phyloP scores from a whole-genome alignment of 768 basidiomycete genomes.

The Suillus paluster region DNA sequence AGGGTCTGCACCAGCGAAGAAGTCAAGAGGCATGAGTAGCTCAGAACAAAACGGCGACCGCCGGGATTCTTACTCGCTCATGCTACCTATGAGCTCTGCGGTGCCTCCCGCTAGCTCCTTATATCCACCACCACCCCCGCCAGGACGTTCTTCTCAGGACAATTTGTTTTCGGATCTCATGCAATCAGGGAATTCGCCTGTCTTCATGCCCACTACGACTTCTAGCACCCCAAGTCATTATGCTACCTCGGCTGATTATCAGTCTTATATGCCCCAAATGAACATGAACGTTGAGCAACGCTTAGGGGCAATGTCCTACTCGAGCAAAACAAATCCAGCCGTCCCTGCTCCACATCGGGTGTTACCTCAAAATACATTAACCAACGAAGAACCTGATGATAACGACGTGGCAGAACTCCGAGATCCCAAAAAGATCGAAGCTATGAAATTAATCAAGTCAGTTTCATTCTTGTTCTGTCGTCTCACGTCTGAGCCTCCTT shows the following conservation, averaged over 20 bases:
- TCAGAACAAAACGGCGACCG: constrained; percentile 49
- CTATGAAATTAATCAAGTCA: constrained; percentile 81
- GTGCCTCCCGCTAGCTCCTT: constrained; percentile 43
- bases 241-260: constrained; percentile 41
- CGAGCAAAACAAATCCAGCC: constrained; percentile 31
- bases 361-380: constrained; percentile 21
- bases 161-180: constrained; percentile 66
- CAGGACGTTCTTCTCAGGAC: constrained; percentile 49
- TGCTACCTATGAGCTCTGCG: constrained; percentile 56
- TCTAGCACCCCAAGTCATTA: constrained; percentile 47
- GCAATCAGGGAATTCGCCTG: constrained; percentile 59
- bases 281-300: constrained; percentile 61
- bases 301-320: constrained; percentile 55
- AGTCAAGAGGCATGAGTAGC: constrained; percentile 44
- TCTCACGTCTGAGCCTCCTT: constrained; percentile 6
- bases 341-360: constrained; percentile 30
- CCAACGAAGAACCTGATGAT: constrained; percentile 52
- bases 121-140: constrained; percentile 46
- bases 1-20: constrained; percentile 49
- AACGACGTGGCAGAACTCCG: constrained; percentile 49
- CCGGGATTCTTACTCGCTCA: constrained; percentile 53
- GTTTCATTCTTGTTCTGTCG: constrained; percentile 25
- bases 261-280: constrained; percentile 58
- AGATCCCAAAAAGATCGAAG: constrained; percentile 78
- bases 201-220: constrained; percentile 58